Base-by-base conservation (phyloP, 192 early-diverging fungal species). In the Linnemannia schmuckeri region DNA sequence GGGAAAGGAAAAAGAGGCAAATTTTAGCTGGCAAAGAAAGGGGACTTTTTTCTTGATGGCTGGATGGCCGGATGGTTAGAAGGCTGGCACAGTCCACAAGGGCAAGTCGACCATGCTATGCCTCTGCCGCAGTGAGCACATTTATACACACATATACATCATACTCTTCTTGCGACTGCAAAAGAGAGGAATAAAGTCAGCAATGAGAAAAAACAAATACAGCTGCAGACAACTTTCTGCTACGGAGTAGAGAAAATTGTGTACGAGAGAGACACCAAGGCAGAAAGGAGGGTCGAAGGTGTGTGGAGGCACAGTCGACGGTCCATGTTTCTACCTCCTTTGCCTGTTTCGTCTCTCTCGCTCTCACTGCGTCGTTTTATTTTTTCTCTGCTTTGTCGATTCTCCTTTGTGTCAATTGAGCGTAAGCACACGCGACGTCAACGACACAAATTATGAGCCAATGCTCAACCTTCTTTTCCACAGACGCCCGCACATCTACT, bases 61-160 rank as follows among this genome's bases (percentile, higher is more conserved):
- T 44, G 42, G 42, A 6, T 44, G 70, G 40, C 41, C 17, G 27
- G 68, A 37, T 10, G n/a, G n/a, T 0, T 70, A 33, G 42, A 0
- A 20, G 68, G 4, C 37, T n/a, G 70, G 70, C 70, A 71, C 35
- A 71, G 40, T 42, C 6, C 49, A 52, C 49, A 2, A 52, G 17
- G 20, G 9, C 6, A 12, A 35, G 20, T 8, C 41, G 35, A 8
- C 9, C 40, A 41, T 35, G 35, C 40, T 71, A 41, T 38, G 70
- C 40, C 24, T 42, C 70, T 71, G 70, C 70, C 38, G 70, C 70
- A 71, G 70, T n/a, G 38, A 41, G n/a, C 69, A 18, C 69, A 70
- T n/a, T 18, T 20, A 52, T 52, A 22, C 49, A 40, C 69, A 70
- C 69, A 1, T 0, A 6, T 1, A 40, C 69, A 40, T 46, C 49